Base-by-base conservation (phyloP, 2,329 filamentous ascomycete genomes). In the Aspergillus sp. region DNA sequence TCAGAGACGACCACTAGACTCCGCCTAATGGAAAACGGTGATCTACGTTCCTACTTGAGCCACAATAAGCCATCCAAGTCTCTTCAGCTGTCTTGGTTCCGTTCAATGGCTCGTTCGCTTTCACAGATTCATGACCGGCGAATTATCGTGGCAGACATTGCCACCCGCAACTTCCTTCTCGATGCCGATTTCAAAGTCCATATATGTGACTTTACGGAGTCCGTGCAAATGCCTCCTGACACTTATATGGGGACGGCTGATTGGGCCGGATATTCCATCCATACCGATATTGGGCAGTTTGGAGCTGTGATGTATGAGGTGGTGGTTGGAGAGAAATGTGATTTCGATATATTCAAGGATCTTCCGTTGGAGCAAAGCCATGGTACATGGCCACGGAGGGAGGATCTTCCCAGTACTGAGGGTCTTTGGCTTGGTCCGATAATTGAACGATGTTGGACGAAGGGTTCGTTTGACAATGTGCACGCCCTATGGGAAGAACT, bases 261-360 rank as follows among this genome's bases (percentile, higher is more conserved):
- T 53, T 66, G 71, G 35, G 55, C 60, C 31, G 67, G 67, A 19
- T 72, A 63, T 52, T 66, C 64, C 1, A 63, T 66, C 14, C 59
- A 64, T 24, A 70, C 64, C 8, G 69, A 73, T 55, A 68, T 74
- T 49, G 68, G 66, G 2, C 62, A 67, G 23, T 61, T 73, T 15
- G 70, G 69, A 11, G 58, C 64, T 27, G 69, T 71, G 14, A 68
- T 72, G 19, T 73, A 68, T 53, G 64, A 71, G 56, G 60, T 72
- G 9, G 52, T 68, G 6, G 66, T 66, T 15, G 62, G 61, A 14
- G 33, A 43, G 57, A 50, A 56, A 15, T 70, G 63, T 56, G 58
- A 65, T 35, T 66, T 70, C 45, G 65, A 70, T 8, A 27, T 27
- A 53, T 51, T 73, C 9, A 64, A 59, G 37, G 57, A 66, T 51